phyloP scores from a whole-genome alignment of 2,329 filamentous ascomycete species.

The Lecanosticta acicola region DNA sequence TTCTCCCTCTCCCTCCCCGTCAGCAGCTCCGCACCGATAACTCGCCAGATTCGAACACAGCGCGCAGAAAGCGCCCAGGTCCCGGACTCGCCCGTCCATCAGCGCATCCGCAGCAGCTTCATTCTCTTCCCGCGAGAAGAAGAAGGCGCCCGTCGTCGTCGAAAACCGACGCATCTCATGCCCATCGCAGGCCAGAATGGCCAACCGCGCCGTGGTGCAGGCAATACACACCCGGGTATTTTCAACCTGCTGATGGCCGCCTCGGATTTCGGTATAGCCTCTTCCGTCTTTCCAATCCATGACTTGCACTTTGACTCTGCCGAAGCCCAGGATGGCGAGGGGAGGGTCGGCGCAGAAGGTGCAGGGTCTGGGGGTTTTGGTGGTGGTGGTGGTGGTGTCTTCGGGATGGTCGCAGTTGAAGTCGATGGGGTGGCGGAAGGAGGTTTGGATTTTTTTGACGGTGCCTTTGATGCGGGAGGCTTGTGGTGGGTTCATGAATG shows the following conservation, averaged over 20 bases:
- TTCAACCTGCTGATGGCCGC: conserved; percentile 31
- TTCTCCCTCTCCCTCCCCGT: conserved; percentile 1
- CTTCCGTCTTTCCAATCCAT: conserved; percentile 29
- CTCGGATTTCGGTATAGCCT: conserved; percentile 32
- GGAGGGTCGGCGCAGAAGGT: conserved; percentile 37
- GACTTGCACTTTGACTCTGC: conserved; percentile 27
- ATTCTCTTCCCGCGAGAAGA: too few relatives aligned
- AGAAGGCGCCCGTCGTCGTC: conserved; percentile 5
- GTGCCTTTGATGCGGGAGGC: conserved; percentile 6
- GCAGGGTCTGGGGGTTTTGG: conserved; percentile 27
- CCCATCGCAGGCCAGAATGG: conserved; percentile 33
- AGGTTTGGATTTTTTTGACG: conserved; percentile 31
- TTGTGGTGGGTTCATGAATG: too few relatives aligned
- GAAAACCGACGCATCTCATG: conserved; percentile 30
- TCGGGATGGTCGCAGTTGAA: conserved; percentile 31
- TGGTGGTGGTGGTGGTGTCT: background rate
- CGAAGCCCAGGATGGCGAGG: conserved; percentile 36
- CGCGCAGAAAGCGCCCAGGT: conserved; percentile 35
- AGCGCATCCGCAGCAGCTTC: conserved; percentile 23
- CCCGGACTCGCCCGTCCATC: conserved; percentile 8
- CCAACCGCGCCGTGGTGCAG: conserved; percentile 34
- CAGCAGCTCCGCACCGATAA: conserved; percentile 31
- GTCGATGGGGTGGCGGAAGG: conserved; percentile 37
- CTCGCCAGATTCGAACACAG: conserved; percentile 39
- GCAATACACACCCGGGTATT: conserved; percentile 36